These are phyloP conservation scores for Yarrowia deformans DNA, from an alignment of 805 yeast genomes.

Conservation along the genomic window DNA sequence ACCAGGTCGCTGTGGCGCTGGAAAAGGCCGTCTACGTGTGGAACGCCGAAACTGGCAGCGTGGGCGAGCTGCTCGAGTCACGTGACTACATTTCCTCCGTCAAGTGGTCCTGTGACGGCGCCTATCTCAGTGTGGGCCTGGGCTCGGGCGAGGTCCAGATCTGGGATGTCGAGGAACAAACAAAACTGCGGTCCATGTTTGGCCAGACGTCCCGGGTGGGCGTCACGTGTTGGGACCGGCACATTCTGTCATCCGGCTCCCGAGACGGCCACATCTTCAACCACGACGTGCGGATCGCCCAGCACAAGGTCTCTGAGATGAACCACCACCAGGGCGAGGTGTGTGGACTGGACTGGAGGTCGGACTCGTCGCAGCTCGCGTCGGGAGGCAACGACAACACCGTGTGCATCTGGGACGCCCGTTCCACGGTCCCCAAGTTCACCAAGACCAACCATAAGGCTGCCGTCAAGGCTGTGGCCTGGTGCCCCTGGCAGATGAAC, in stretches of 20 bases:
- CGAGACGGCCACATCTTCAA: constrained; percentile 83
- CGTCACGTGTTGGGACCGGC: constrained; percentile 83
- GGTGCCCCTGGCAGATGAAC: constrained; percentile 89
- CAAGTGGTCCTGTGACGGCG: constrained; percentile 91
- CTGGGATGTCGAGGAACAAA: constrained; percentile 86
- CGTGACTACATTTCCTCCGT: constrained; percentile 65
- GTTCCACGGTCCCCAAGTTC: constrained; percentile 68
- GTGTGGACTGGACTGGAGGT: constrained; percentile 87
- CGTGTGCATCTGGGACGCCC: constrained; percentile 91
- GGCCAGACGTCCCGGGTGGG: constrained; percentile 81
- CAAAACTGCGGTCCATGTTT: constrained; percentile 79
- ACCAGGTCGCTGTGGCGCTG: constrained; percentile 86
- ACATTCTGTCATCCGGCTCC: constrained; percentile 84
- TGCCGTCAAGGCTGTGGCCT: constrained; percentile 92
- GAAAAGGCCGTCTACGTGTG: constrained; percentile 86
- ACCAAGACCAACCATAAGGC: constrained; percentile 84
- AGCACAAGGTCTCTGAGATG: constrained; percentile 70
- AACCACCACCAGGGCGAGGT: constrained; percentile 84
- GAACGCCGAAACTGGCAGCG: constrained; percentile 87
- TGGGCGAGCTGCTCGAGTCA: constrained; percentile 67
- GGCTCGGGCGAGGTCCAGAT: constrained; percentile 86
- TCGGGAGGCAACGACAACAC: constrained; percentile 95
- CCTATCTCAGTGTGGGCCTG: constrained; percentile 81
- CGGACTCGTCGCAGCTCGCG: constrained; percentile 84
- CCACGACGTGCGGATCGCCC: constrained; percentile 86